These are phyloP conservation scores for Cladosporium austrohemisphaericum DNA, from an alignment of 2,329 filamentous ascomycete genomes.

Conservation along the genomic window DNA sequence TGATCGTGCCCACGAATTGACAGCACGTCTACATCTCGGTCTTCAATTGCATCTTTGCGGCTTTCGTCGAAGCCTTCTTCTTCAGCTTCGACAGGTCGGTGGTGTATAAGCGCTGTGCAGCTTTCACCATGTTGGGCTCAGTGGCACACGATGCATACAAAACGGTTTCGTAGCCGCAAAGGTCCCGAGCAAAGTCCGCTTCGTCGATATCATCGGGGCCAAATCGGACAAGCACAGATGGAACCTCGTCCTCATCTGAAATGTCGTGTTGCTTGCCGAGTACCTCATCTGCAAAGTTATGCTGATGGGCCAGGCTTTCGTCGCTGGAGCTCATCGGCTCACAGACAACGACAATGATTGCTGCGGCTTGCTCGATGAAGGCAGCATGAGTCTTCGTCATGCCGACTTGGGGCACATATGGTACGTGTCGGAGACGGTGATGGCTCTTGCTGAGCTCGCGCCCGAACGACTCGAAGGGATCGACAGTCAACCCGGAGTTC, in stretches of 20 bases:
- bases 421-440: constrained; percentile 63
- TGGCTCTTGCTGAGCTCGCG: constrained; percentile 59
- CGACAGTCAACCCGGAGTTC: constrained; percentile 39
- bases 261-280: not conserved
- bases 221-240: constrained; percentile 7
- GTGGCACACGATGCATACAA: constrained; percentile 1
- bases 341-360: constrained; percentile 58
- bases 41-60: constrained; percentile 4
- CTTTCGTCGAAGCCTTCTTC: not conserved
- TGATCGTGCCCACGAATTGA: not conserved
- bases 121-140: too few relatives aligned
- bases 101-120: too few relatives aligned
- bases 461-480: constrained; percentile 72
- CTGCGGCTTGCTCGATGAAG: constrained; percentile 59
- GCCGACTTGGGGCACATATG: constrained; percentile 62
- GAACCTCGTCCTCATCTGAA: not conserved
- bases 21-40: not conserved
- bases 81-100: too few relatives aligned
- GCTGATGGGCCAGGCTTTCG: not conserved
- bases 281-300: not conserved
- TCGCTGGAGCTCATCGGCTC: not conserved
- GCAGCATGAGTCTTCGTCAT: constrained; percentile 61
- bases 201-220: not conserved
- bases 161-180: not conserved
- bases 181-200: not conserved